Conservation (phyloP, 805 yeast species). For the Kazachstania martiniae region DNA sequence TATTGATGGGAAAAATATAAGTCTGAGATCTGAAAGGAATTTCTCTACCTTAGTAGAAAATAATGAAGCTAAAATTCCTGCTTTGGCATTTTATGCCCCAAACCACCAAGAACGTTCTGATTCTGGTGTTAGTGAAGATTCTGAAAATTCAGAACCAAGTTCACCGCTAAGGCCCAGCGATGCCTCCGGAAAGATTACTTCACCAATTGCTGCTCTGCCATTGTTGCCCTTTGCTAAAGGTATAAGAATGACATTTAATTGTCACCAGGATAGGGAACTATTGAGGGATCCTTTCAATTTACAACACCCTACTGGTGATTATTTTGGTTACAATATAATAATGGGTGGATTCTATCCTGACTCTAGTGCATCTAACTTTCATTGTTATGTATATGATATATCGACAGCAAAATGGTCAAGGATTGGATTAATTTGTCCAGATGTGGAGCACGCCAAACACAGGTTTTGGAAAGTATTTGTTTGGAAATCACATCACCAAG, state of each 20-base stretch:
- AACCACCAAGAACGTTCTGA: slow-evolving; percentile 2
- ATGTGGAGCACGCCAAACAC: slow-evolving; percentile 42
- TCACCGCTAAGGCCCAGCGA: neutral
- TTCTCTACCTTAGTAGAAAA: slow-evolving; percentile 21
- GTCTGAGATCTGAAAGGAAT: slow-evolving; percentile 12
- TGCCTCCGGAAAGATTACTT: neutral
- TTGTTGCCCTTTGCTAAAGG: slow-evolving; percentile 23
- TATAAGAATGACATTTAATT: slow-evolving; percentile 20
- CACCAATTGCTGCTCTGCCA: slow-evolving; percentile 28
- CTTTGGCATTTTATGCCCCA: slow-evolving; percentile 16
- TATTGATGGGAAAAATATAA: slow-evolving; percentile 11
- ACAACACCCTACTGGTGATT: slow-evolving; percentile 48
- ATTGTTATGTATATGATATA: slow-evolving; percentile 24
- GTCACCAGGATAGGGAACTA: slow-evolving; percentile 8
- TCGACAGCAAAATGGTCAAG: slow-evolving; percentile 46
- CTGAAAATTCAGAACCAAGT: neutral
- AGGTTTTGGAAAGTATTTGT: slow-evolving; percentile 57
- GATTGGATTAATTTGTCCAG: slow-evolving; percentile 41
- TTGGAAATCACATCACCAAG: slow-evolving; percentile 72
- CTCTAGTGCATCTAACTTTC: slow-evolving; percentile 21
- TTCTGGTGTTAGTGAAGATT: neutral
- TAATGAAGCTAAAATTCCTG: slow-evolving; percentile 21
- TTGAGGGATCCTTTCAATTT: slow-evolving; percentile 27
- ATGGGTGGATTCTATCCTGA: slow-evolving; percentile 48
- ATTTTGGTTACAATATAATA: slow-evolving; percentile 57